Evolutionary conservation across 1,139 yeast species (phyloP), one percentile per base, ranked within the genome.

Genomic region (Pichia cactophila): DNA sequence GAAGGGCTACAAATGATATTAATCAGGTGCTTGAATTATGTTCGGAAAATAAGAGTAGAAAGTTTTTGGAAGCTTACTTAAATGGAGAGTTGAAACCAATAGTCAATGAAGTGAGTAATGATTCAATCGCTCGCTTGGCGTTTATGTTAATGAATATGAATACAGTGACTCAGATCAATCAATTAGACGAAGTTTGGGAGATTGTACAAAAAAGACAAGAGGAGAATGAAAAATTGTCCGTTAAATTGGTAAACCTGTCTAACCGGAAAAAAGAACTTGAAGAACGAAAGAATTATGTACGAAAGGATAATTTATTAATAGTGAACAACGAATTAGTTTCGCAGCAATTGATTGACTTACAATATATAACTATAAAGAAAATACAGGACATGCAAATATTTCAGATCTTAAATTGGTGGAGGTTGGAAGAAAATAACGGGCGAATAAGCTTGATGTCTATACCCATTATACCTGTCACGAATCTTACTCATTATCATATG

Each of bases 91-190:
- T 8, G 3, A 3, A 5, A 10, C 4, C 26, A 10, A 9, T 5
- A n/a, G n/a, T 38, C 8, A 42, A 43, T 50, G 52, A 20, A 46
- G 45, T 45, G 33, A 58, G 61, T 12, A 59, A 66, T 1, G 65
- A 69, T 16, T 61, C 78, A 0, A 64, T 74, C 1, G 70, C 71
- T 20, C 60, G 67, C 23, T 59, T 78, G 33, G 69, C 78, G 0
- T 62, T 72, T 14, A 78, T 75, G 61, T 60, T 77, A 42, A 59
- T 72, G 44, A 73, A 69, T 55, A 66, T 77, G 26, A 71, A 71
- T 42, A 56, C 69, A 61, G 46, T 69, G 61, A 59, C 54, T 57
- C 33, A 61, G 56, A 38, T 59, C 60, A 43, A 65, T 58, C 53
- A 55, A 56, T 29, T 67, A 58, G 37, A 65, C 64, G 20, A 62